phyloP scores from a whole-genome alignment of 1,284 basidiomycete genomes.

The Leccinum subrobustum region DNA sequence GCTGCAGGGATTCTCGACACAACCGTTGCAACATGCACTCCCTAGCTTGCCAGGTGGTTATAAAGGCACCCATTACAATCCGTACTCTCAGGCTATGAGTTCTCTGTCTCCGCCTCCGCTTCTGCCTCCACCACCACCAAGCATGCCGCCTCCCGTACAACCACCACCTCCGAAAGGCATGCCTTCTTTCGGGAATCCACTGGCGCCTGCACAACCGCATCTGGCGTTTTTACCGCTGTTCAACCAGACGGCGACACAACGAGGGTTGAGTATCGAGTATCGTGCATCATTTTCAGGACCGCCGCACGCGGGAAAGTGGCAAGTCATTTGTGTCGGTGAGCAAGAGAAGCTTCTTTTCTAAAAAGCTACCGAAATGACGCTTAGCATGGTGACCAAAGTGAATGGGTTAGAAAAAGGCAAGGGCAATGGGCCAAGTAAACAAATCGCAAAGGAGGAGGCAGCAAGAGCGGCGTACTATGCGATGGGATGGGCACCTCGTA shows the following conservation, averaged over 20 bases:
- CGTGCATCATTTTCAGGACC: conserved; percentile 57
- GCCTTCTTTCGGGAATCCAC: conserved; percentile 44
- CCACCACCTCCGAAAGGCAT: conserved; percentile 28
- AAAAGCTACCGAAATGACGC: background rate
- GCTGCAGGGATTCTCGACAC: conserved; percentile 33
- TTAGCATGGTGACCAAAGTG: conserved; percentile 41
- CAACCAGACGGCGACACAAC: conserved; percentile 68
- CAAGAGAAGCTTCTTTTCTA: background rate
- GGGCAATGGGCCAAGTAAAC: conserved; percentile 62
- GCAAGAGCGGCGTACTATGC: conserved; percentile 64
- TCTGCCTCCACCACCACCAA: conserved; percentile 24
- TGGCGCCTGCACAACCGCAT: conserved; percentile 56
- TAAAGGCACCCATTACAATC: conserved; percentile 31
- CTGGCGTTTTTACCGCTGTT: conserved; percentile 66
- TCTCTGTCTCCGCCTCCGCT: conserved; percentile 10
- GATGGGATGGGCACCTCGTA: conserved; percentile 64
- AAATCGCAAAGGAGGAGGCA: conserved; percentile 72
- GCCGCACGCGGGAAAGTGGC: conserved; percentile 65
- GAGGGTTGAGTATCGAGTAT: conserved; percentile 60
- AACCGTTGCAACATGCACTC: conserved; percentile 32
- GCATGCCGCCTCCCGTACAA: conserved; percentile 28
- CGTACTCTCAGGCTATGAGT: conserved; percentile 24
- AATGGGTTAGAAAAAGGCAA: conserved; percentile 65
- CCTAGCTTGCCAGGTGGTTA: conserved; percentile 24
- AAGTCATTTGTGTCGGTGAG: conserved; percentile 61